Percentiles rank a stretch among this genome's conserved stretches.
These are phyloP conservation scores for Immersiella caudata DNA, from an alignment of 495 filamentous ascomycete species.

Conservation along the genomic window DNA sequence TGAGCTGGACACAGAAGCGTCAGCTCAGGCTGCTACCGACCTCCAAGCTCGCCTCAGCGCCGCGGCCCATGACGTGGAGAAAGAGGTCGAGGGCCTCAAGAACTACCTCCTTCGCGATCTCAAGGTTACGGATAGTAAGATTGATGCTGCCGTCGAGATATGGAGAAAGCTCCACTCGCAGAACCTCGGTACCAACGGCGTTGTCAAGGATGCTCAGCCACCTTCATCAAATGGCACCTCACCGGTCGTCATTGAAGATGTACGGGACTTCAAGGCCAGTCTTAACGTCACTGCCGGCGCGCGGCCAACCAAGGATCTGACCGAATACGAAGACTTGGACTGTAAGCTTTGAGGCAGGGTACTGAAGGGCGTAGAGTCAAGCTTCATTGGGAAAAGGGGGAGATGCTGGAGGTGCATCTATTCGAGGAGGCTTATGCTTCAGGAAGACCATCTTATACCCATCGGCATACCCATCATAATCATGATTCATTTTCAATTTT, in stretches of 20 bases:
- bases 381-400: neutral
- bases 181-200: constrained; percentile 39
- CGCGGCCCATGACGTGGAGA: constrained; percentile 35
- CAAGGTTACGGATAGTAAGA: constrained; percentile 40
- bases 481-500: neutral
- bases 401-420: neutral
- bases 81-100: constrained; percentile 40
- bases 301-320: constrained; percentile 70
- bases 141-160: constrained; percentile 34
- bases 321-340: constrained; percentile 79
- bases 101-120: constrained; percentile 40
- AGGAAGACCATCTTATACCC: constrained; percentile 4
- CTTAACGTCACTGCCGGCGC: constrained; percentile 70
- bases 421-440: neutral
- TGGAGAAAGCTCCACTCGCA: constrained; percentile 57
- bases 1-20: constrained; percentile 22
- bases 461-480: constrained; percentile 1
- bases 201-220: constrained; percentile 46
- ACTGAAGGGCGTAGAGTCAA: neutral
- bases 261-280: constrained; percentile 74
- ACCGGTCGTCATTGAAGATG: constrained; percentile 66
- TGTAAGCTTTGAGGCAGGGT: constrained; percentile 58
- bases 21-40: constrained; percentile 35
- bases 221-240: constrained; percentile 48
- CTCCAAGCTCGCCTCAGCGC: constrained; percentile 40